phyloP scores from a whole-genome alignment of 805 yeast species.

The Metschnikowia bowlesiae region DNA sequence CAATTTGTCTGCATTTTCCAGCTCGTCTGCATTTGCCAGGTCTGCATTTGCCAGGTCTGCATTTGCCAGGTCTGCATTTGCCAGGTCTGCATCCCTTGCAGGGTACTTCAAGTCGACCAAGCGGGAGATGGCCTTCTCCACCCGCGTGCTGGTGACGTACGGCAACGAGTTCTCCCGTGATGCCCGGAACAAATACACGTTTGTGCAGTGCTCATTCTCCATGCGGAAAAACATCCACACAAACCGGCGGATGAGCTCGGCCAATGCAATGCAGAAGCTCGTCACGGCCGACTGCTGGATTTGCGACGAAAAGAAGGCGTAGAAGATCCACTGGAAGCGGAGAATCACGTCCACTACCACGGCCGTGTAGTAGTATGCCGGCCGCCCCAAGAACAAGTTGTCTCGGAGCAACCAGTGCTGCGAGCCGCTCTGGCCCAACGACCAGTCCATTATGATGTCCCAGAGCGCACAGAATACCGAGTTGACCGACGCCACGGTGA shows the following conservation, averaged over 20 bases:
- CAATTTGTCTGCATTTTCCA: too few species aligned
- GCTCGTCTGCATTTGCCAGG: too few species aligned
- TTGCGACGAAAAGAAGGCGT: constrained; percentile 69
- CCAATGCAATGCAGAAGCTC: constrained; percentile 75
- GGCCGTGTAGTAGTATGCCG: constrained; percentile 64
- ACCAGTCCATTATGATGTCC: constrained; percentile 97
- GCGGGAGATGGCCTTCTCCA: constrained; percentile 34
- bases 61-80: too few species aligned
- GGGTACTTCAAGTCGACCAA: constrained; percentile 32
- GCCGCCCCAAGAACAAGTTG: constrained; percentile 58
- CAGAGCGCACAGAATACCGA: constrained; percentile 67
- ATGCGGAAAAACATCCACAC: constrained; percentile 90
- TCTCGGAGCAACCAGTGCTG: constrained; percentile 60
- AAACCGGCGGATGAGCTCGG: constrained; percentile 78
- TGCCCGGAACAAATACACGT: constrained; percentile 80
- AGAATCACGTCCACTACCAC: constrained; percentile 68
- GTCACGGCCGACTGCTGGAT: constrained; percentile 86
- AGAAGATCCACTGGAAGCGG: constrained; percentile 90
- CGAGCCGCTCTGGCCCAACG: constrained; percentile 65
- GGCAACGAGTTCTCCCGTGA: constrained; percentile 86
- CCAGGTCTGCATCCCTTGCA: constrained; percentile 7
- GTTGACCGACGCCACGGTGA: constrained; percentile 70
- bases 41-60: too few species aligned
- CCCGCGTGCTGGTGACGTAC: constrained; percentile 44
- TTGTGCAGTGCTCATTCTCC: constrained; percentile 94